These are phyloP conservation scores for Umbelopsis sp. DNA, from an alignment of 192 early-diverging fungal species.

Conservation along the genomic window DNA sequence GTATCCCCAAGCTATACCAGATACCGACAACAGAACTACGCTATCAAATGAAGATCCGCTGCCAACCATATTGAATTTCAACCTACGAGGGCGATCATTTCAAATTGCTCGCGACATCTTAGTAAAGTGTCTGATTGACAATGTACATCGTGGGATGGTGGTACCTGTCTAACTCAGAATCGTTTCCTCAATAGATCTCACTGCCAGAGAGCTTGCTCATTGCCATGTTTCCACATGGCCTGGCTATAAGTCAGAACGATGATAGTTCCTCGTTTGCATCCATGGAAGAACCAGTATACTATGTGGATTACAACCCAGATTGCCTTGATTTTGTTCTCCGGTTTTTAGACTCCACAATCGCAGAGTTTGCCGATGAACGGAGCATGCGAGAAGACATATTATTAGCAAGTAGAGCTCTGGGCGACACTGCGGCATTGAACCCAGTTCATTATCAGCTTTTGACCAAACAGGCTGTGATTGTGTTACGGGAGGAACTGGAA, in stretches of 20 bases:
- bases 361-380: constrained; percentile 36
- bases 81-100: constrained; percentile 51
- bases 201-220: constrained; percentile 63
- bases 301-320: constrained; percentile 58
- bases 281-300: constrained; percentile 53
- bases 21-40: not conserved
- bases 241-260: constrained; percentile 43
- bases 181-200: constrained; percentile 6
- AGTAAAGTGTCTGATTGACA: constrained; percentile 18
- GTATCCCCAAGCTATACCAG: not conserved
- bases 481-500: constrained; percentile 79
- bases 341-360: constrained; percentile 49
- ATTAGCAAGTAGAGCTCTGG: constrained; percentile 26
- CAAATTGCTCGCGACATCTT: constrained; percentile 54
- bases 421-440: constrained; percentile 21
- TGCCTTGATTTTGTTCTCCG: constrained; percentile 59
- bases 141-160: not conserved
- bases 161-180: too few relatives aligned
- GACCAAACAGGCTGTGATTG: constrained; percentile 70
- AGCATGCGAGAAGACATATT: constrained; percentile 30
- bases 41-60: constrained; percentile 25
- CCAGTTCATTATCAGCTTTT: constrained; percentile 52
- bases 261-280: constrained; percentile 40
- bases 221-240: constrained; percentile 67
- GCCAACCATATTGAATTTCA: constrained; percentile 46